These are phyloP conservation scores for Eutypella sp. DNA, from an alignment of 2,329 filamentous ascomycete species.

Conservation along the genomic window DNA sequence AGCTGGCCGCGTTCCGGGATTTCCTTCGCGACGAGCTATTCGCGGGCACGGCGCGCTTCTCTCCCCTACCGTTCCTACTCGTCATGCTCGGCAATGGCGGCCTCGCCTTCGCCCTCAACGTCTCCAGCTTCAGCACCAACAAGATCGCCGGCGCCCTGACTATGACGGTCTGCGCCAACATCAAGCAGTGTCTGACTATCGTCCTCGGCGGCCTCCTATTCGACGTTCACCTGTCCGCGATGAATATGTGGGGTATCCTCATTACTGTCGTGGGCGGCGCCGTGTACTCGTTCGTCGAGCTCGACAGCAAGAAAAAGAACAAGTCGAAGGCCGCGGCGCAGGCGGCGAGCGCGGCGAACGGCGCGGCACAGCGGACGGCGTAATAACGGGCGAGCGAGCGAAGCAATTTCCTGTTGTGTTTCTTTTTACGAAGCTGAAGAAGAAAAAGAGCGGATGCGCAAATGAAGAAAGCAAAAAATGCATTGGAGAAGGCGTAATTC, in stretches of 20 bases:
- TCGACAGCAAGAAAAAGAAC: slow-evolving; percentile 39
- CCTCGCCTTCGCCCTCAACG: slow-evolving; percentile 51
- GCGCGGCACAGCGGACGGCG: neutral
- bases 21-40: slow-evolving; percentile 2
- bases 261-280: slow-evolving; percentile 51
- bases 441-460: neutral
- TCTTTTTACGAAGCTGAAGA: too few species aligned
- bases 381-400: neutral
- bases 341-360: neutral
- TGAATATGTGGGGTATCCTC: slow-evolving; percentile 52
- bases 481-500: too few species aligned
- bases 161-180: slow-evolving; percentile 55
- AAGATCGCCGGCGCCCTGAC: slow-evolving; percentile 53
- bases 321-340: neutral
- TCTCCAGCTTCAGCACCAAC: slow-evolving; percentile 54
- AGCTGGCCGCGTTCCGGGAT: slow-evolving; percentile 39
- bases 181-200: slow-evolving; percentile 55
- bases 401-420: neutral
- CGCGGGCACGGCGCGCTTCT: slow-evolving; percentile 29
- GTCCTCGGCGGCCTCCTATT: slow-evolving; percentile 50
- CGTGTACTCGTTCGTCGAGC: slow-evolving; percentile 54
- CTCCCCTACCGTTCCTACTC: slow-evolving; percentile 28
- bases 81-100: slow-evolving; percentile 47
- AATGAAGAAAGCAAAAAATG: neutral
- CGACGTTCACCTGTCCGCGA: slow-evolving; percentile 42